Evolutionary conservation across 106 monocot genomes (phyloP).

Genomic region (Amphibolis antarctica): DNA sequence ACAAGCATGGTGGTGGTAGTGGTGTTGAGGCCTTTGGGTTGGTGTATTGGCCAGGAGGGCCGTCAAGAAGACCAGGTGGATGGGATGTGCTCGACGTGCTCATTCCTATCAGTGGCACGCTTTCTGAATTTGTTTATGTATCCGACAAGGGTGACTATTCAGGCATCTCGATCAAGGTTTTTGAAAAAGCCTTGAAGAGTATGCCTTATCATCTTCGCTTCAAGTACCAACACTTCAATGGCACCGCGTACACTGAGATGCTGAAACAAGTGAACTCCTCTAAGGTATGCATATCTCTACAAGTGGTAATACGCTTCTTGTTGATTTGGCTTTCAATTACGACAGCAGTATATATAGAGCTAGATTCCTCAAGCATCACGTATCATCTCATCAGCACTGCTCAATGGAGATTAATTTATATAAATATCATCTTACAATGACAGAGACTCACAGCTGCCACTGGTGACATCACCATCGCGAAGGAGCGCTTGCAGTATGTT

Average conservation of each 20-base stretch:
- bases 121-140: conserved; percentile 11
- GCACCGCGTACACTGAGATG: conserved; percentile 8
- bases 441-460: neutral
- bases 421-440: too few relatives aligned
- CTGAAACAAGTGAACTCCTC: conserved; percentile 5
- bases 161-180: conserved; percentile 17
- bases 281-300: conserved; percentile 9
- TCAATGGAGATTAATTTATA: too few relatives aligned
- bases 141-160: neutral
- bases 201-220: conserved; percentile 11
- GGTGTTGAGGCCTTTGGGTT: conserved; percentile 9
- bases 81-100: conserved; percentile 10
- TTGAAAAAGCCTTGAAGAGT: neutral
- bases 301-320: too few relatives aligned
- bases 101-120: conserved; percentile 8
- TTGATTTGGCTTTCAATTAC: too few relatives aligned
- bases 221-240: neutral
- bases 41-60: conserved; percentile 10
- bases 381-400: too few relatives aligned
- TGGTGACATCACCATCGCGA: conserved; percentile 14
- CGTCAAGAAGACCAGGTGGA: conserved; percentile 2
- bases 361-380: too few relatives aligned
- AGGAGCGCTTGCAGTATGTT: conserved; percentile 8
- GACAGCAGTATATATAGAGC: too few relatives aligned
- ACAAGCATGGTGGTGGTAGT: too few relatives aligned